Evolutionary conservation across 2,329 filamentous ascomycete genomes (phyloP).

Genomic region (Colletotrichum lupini): DNA sequence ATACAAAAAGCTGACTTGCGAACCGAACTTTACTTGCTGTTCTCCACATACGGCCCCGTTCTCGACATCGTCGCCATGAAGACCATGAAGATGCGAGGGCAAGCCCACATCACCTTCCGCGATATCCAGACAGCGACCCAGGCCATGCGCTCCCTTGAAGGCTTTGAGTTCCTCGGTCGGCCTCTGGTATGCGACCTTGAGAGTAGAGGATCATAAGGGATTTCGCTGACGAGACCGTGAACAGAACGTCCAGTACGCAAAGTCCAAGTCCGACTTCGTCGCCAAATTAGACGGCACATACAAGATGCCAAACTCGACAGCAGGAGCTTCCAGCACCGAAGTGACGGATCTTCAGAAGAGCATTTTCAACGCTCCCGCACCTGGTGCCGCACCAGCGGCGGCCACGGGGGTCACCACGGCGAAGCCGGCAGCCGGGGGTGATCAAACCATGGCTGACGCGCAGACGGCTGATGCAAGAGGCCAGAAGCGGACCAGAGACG

Average conservation of each 20-base stretch:
- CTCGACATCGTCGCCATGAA: conserved; percentile 92
- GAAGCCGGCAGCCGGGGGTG: conserved; percentile 60
- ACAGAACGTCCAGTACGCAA: conserved; percentile 92
- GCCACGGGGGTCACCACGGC: conserved; percentile 49
- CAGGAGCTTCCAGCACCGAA: conserved; percentile 64
- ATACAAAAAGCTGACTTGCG: conserved; percentile 90
- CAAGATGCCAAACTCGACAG: conserved; percentile 68
- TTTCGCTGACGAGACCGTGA: conserved; percentile 27
- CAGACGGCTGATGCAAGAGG: conserved; percentile 67
- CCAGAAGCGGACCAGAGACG: conserved; percentile 77
- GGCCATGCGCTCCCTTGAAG: conserved; percentile 89
- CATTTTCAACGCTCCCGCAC: conserved; percentile 78
- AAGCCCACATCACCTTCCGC: conserved; percentile 91
- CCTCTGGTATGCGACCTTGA: conserved; percentile 74
- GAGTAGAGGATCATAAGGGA: not conserved
- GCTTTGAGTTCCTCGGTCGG: conserved; percentile 85
- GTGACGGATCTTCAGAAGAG: conserved; percentile 82
- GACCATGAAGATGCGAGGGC: conserved; percentile 92
- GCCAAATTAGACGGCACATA: conserved; percentile 94
- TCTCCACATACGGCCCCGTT: conserved; percentile 92
- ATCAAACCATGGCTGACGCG: conserved; percentile 62
- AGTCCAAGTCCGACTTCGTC: conserved; percentile 87
- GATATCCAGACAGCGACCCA: conserved; percentile 93
- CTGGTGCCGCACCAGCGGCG: conserved; percentile 55
- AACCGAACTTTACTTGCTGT: conserved; percentile 89